Base-by-base conservation (phyloP, 345 rosid species). In the Balakata baccata region DNA sequence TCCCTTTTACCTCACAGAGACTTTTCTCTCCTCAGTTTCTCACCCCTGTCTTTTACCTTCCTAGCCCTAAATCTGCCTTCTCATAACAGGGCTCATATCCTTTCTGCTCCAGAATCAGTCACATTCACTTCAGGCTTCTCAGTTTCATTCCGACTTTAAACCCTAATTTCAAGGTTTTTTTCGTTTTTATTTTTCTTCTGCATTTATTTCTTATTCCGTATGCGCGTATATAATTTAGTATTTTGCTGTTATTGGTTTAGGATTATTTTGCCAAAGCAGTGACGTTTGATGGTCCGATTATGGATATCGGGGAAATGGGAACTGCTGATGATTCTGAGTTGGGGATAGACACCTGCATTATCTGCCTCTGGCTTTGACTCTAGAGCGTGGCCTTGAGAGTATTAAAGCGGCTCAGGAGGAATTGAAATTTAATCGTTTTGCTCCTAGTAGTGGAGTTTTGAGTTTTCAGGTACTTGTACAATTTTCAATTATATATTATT, bases 311-410 rank as follows among this genome's bases (percentile, higher is more conserved):
- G 1, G 87, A 71, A 38, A 49, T 81, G 61, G 82, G 78, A 8
- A 81, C 67, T 51, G 86, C 65, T 58, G 86, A 81, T 75, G 91
- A 89, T 52, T 80, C 77, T 54, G 88, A 83, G 46, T 57, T 89
- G 71, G 80, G 81, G 75, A 85, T 94, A 39, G 92, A 89, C 82
- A 86, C 82, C 14, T 87, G 89, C 76, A 74, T 90, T 71, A 89
- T 54, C 81, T 92, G 79, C 86, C 93, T 64, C 95, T 95, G 41
- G 98, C 97, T 11, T 83, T 92, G 86, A 88, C 97, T 64, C 87
- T 94, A 62, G 86, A 90, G 75, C 69, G 70, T 23, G 98, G 97
- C 1, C 84, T 94, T 0, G 76, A 83, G 79, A 80, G 87, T 17
- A 80, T 94, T 7, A 78, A 75, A 68, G 88, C 79, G 39, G 94